phyloP scores from a whole-genome alignment of 1,284 basidiomycete species.

The Rhodotorula sp. region DNA sequence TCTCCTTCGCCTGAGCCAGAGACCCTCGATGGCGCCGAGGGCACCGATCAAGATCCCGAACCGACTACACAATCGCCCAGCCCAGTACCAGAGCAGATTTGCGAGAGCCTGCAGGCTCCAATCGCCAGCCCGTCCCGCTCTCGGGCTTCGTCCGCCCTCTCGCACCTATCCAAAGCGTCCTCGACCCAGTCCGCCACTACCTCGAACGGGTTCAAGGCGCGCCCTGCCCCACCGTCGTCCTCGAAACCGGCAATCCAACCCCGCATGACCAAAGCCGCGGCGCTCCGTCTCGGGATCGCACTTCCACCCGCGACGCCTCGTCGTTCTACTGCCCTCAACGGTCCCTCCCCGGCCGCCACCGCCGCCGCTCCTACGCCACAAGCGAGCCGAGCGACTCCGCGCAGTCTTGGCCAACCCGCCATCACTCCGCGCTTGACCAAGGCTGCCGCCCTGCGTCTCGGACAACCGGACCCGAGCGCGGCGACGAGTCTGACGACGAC shows the following conservation, averaged over 20 bases:
- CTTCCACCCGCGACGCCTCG: slow-evolving; percentile 10
- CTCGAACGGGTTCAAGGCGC: slow-evolving; percentile 60
- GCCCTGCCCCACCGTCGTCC: slow-evolving; percentile 62
- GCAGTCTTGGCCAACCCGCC: slow-evolving; percentile 54
- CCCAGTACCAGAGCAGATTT: too few species aligned
- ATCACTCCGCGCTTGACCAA: slow-evolving; percentile 64
- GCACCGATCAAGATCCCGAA: not conserved
- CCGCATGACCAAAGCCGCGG: slow-evolving; percentile 71
- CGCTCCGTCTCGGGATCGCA: slow-evolving; percentile 58
- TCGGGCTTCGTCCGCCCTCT: not conserved
- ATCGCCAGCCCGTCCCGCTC: not conserved
- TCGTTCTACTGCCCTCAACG: not conserved
- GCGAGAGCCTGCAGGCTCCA: not conserved
- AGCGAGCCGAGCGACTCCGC: slow-evolving; percentile 19
- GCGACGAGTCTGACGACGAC: not conserved
- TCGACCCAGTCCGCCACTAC: slow-evolving; percentile 34
- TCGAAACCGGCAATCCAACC: slow-evolving; percentile 67
- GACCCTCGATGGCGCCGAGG: not conserved
- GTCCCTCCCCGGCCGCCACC: not conserved
- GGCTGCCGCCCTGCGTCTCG: slow-evolving; percentile 16
- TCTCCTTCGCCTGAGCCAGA: slow-evolving; percentile 1
- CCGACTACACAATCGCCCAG: not conserved
- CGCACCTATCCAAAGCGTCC: not conserved
- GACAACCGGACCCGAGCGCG: not conserved
- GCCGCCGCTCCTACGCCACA: not conserved